A percentile compares a stretch with the other conserved stretches of the same genome.
phyloP scores from a whole-genome alignment of 192 early-diverging fungal genomes.

The Backusella tarrabulga region DNA sequence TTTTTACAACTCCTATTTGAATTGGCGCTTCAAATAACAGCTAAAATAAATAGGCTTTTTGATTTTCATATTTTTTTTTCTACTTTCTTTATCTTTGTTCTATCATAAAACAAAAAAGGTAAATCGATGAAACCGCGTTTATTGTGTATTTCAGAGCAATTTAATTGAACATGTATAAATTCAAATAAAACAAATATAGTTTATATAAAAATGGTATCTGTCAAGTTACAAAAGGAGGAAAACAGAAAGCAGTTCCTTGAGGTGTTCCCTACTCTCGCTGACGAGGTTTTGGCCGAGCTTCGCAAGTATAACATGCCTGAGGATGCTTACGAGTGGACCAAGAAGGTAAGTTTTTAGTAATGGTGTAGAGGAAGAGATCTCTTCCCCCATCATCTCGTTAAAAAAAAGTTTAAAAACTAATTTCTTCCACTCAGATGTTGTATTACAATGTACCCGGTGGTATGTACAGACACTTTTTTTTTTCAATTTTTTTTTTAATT shows the following conservation, averaged over 20 bases:
- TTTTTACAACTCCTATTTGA: slow-evolving; percentile 2
- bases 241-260: slow-evolving; percentile 63
- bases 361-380: neutral
- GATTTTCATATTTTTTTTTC: neutral
- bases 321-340: slow-evolving; percentile 66
- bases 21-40: neutral
- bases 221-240: slow-evolving; percentile 37
- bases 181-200: neutral
- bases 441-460: slow-evolving; percentile 63
- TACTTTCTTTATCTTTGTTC: neutral
- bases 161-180: neutral
- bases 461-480: slow-evolving; percentile 22
- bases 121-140: neutral
- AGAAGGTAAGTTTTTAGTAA: slow-evolving; percentile 39
- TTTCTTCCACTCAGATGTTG: slow-evolving; percentile 35
- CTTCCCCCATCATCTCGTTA: neutral
- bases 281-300: slow-evolving; percentile 75
- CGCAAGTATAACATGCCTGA: slow-evolving; percentile 64
- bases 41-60: neutral
- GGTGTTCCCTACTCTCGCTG: slow-evolving; percentile 70
- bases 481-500: neutral
- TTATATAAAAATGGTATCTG: slow-evolving; percentile 20
- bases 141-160: neutral
- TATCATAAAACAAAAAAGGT: neutral
- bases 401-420: slow-evolving; percentile 28